Conservation (phyloP, 139 green algal species). For the Protoeuglena noctilucae region DNA sequence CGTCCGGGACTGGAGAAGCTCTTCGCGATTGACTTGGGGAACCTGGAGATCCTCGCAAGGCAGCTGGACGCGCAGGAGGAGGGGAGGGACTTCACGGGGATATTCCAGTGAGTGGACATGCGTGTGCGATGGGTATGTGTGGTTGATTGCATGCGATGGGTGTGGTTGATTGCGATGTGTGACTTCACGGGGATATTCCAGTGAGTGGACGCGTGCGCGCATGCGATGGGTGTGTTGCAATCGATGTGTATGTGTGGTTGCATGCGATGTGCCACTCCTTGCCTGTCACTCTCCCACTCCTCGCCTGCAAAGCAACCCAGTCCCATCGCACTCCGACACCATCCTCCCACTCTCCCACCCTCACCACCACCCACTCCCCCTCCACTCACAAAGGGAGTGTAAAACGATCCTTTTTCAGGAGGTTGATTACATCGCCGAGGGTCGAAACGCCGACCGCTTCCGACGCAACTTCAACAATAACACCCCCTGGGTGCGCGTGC, state of each 20-base stretch:
- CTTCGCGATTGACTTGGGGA: constrained; percentile 23
- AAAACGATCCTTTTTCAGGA: constrained; percentile 17
- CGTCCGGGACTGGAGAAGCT: constrained; percentile 52
- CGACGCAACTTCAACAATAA: constrained; percentile 50
- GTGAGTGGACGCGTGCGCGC: too few species aligned
- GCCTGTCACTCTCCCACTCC: too few species aligned
- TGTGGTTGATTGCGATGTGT: background rate
- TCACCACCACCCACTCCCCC: too few species aligned
- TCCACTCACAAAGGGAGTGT: too few species aligned
- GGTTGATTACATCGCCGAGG: constrained; percentile 45
- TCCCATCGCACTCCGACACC: too few species aligned
- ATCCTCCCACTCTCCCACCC: too few species aligned
- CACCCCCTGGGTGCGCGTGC: constrained; percentile 40
- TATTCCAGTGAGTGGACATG: too few species aligned
- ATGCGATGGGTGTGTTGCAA: too few species aligned
- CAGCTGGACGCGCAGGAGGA: constrained; percentile 29
- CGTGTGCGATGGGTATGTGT: constrained; percentile 25
- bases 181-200: background rate
- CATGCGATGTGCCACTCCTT: too few species aligned
- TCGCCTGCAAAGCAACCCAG: too few species aligned
- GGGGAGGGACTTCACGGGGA: constrained; percentile 27
- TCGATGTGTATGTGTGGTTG: too few species aligned
- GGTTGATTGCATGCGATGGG: background rate
- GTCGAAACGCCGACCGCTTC: constrained; percentile 31
- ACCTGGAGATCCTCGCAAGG: background rate